phyloP scores from a whole-genome alignment of 192 early-diverging fungal species.

The Gamsiella multidivaricata region DNA sequence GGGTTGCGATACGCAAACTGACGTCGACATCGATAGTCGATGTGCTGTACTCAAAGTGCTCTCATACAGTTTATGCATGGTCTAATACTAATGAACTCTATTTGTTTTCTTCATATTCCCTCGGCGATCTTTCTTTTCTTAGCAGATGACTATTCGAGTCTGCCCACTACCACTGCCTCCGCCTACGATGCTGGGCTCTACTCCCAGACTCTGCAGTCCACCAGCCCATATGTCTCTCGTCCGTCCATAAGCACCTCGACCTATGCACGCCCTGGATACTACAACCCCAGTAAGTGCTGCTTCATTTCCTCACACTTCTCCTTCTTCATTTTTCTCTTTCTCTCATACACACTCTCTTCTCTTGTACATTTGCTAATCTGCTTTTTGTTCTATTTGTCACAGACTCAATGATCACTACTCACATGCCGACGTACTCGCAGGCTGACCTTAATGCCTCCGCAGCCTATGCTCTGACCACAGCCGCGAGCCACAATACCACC shows the following conservation, averaged over 20 bases:
- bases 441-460: conserved; percentile 21
- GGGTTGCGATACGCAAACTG: neutral
- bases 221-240: conserved; percentile 36
- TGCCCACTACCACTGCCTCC: conserved; percentile 18
- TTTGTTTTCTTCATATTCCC: neutral
- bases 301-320: neutral
- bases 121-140: neutral
- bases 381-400: neutral
- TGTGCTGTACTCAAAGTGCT: neutral
- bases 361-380: neutral
- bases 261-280: conserved; percentile 39
- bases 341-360: conserved; percentile 2
- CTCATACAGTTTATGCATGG: conserved; percentile 17
- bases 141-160: conserved; percentile 25
- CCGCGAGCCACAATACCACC: conserved; percentile 20
- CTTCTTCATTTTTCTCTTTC: neutral
- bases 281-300: conserved; percentile 37
- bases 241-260: conserved; percentile 22
- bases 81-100: conserved; percentile 15
- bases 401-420: conserved; percentile 36
- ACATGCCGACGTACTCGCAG: conserved; percentile 34
- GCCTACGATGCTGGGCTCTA: conserved; percentile 42
- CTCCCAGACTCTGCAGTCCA: conserved; percentile 30
- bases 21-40: no score
- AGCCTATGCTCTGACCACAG: conserved; percentile 15